A percentile compares a stretch with the other conserved stretches of the same genome.
Evolutionary conservation across 257 asterid species (phyloP).

Genomic region (Anisodus acutangulus): DNA sequence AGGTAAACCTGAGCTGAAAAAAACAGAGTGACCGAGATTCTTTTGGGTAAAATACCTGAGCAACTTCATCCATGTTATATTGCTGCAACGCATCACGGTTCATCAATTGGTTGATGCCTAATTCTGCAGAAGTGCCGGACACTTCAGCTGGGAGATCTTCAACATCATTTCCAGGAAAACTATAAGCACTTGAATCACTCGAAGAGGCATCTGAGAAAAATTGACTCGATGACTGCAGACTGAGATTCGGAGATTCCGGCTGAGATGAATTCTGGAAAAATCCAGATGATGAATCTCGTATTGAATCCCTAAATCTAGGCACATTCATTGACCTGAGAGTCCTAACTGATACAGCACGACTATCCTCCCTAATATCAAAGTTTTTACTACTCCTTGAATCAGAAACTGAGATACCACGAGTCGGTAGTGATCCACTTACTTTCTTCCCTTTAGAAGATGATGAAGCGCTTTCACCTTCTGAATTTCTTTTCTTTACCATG

Average conservation of each 20-base stretch:
- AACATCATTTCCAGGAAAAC: conserved; percentile 47
- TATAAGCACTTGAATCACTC: conserved; percentile 52
- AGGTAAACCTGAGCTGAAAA: neutral
- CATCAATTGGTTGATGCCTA: conserved; percentile 42
- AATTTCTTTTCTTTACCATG: conserved; percentile 47
- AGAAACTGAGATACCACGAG: conserved; percentile 52
- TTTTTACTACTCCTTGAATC: conserved; percentile 44
- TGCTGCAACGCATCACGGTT: conserved; percentile 47
- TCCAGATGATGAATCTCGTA: conserved; percentile 41
- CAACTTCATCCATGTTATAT: conserved; percentile 60
- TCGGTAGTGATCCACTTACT: conserved; percentile 34
- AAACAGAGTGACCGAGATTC: conserved; percentile 6
- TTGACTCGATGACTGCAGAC: conserved; percentile 41
- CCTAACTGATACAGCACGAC: conserved; percentile 45
- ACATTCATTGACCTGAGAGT: conserved; percentile 49
- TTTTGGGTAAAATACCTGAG: conserved; percentile 57
- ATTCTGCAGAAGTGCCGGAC: conserved; percentile 44
- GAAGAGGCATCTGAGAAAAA: conserved; percentile 47
- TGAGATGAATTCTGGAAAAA: conserved; percentile 40
- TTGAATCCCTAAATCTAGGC: conserved; percentile 43
- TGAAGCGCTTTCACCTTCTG: conserved; percentile 60
- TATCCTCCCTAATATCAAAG: conserved; percentile 43
- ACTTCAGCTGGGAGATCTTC: conserved; percentile 37
- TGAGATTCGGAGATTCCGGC: conserved; percentile 40
- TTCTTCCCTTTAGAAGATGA: conserved; percentile 50